Evolutionary conservation across 768 basidiomycete genomes (phyloP).

Genomic region (Cystofilobasidium ferigula): DNA sequence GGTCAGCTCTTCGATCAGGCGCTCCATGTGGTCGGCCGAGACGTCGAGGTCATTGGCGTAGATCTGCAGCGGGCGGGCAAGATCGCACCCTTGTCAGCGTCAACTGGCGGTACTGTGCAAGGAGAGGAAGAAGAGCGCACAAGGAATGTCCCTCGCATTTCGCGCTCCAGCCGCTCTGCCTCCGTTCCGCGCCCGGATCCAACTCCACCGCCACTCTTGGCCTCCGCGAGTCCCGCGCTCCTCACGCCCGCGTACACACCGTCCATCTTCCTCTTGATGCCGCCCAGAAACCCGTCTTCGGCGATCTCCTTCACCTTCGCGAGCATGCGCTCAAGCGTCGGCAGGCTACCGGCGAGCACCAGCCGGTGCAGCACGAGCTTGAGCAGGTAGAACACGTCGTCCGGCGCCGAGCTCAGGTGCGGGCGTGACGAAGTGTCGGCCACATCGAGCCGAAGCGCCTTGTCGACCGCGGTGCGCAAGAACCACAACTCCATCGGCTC

Average conservation of each 20-base stretch:
- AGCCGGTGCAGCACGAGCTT: conserved; percentile 70
- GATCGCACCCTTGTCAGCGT: background rate
- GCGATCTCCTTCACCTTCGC: conserved; percentile 59
- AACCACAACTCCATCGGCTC: conserved; percentile 89
- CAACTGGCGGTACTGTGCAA: background rate
- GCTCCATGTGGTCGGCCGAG: conserved; percentile 78
- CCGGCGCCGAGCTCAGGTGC: conserved; percentile 44
- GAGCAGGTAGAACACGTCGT: conserved; percentile 92
- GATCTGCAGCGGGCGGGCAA: conserved; percentile 45
- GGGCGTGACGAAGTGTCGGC: conserved; percentile 55
- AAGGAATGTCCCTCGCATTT: conserved; percentile 67
- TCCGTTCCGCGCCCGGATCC: conserved; percentile 46
- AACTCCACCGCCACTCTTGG: background rate
- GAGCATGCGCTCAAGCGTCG: conserved; percentile 50
- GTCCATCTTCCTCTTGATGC: conserved; percentile 76
- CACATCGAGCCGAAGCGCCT: conserved; percentile 80
- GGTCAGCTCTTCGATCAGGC: conserved; percentile 57
- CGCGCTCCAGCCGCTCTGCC: conserved; percentile 56
- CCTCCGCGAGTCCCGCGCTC: conserved; percentile 2
- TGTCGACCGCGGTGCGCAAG: conserved; percentile 70
- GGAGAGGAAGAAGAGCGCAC: conserved; percentile 43
- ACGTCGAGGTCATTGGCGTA: conserved; percentile 89
- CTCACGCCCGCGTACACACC: conserved; percentile 45
- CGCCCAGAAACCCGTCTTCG: conserved; percentile 68
- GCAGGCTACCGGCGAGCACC: conserved; percentile 61